Conservation (phyloP, 192 early-diverging fungal species). For the Martensiomyces pterosporus region DNA sequence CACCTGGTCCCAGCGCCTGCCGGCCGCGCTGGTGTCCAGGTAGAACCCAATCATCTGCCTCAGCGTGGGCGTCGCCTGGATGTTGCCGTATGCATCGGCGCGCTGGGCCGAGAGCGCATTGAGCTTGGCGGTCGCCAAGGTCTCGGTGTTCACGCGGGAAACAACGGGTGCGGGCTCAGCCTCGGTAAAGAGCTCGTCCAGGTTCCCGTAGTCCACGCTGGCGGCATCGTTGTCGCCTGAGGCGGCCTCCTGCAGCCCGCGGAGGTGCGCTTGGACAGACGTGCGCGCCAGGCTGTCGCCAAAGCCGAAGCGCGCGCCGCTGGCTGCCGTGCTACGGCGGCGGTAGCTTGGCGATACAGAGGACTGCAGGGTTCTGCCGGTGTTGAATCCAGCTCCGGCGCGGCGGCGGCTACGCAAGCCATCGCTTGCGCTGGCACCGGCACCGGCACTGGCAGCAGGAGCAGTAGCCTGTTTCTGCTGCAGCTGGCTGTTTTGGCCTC, state of each 20-base stretch:
- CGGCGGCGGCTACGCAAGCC: conserved; percentile 1
- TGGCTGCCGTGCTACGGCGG: conserved; percentile 33
- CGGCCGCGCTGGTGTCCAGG: conserved; percentile 47
- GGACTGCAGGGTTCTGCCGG: conserved; percentile 38
- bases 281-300: conserved; percentile 1
- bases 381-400: conserved; percentile 21
- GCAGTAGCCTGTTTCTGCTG: too few relatives aligned
- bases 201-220: conserved; percentile 38
- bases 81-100: conserved; percentile 18
- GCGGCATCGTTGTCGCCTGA: conserved; percentile 8
- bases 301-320: conserved; percentile 4
- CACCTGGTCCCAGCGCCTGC: conserved; percentile 58
- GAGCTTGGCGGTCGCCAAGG: conserved; percentile 20
- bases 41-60: conserved; percentile 51
- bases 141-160: conserved; percentile 15
- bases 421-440: too few relatives aligned
- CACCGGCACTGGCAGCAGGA: too few relatives aligned
- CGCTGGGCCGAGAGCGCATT: conserved; percentile 35
- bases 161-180: conserved; percentile 13
- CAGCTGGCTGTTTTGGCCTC: not conserved
- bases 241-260: not conserved
- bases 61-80: conserved; percentile 42
- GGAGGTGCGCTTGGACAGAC: conserved; percentile 8
- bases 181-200: conserved; percentile 33
- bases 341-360: conserved; percentile 13